Evolutionary conservation across 805 yeast species (phyloP), one percentile per base, ranked within the genome.

Genomic region (Alloascoidea hylecoeti): DNA sequence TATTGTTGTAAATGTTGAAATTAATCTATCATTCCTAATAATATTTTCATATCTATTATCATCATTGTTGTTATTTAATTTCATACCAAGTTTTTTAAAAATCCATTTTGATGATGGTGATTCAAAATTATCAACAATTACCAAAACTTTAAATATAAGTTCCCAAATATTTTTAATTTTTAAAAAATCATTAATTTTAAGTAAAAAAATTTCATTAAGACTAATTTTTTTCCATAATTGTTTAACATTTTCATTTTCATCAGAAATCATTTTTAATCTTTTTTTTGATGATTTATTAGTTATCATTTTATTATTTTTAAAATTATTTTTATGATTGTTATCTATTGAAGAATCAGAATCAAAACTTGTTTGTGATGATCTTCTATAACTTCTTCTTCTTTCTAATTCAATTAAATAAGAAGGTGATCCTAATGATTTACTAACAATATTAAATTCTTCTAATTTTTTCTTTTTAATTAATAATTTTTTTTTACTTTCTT

Each of bases 101-200:
- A 72, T 51, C 79, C 79, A 73, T 37, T 58, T 60, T 1, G 75
- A 67, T 37, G 63, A 58, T 3, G 56, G 18, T 2, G 55, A 45
- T 2, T 51, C 44, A 78, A 79, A 74, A 42, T 71, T 60, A 34
- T 66, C 66, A 6, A 66, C 67, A 30, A 68, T 55, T 3, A 72
- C 49, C 19, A 68, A 48, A 35, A 69, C 52, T 17, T 56, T 57
- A n/a, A 62, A 42, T 4, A 51, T 39, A 4, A 46, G 45, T n/a
- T 51, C 46, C 3, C 46, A 35, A 4, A 49, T 52, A 6, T 49
- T 44, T 15, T 36, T 42, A 33, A 48, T 15, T 38, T 53, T 45
- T 40, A 66, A 49, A 16, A 55, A 49, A 3, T 47, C 44, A 4
- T 58, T 49, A 34, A 41, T 34, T 6, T 58, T 51, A 1, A 49